These are phyloP conservation scores for Colletotrichum liriopes DNA, from an alignment of 2,329 filamentous ascomycete genomes.

Conservation along the genomic window DNA sequence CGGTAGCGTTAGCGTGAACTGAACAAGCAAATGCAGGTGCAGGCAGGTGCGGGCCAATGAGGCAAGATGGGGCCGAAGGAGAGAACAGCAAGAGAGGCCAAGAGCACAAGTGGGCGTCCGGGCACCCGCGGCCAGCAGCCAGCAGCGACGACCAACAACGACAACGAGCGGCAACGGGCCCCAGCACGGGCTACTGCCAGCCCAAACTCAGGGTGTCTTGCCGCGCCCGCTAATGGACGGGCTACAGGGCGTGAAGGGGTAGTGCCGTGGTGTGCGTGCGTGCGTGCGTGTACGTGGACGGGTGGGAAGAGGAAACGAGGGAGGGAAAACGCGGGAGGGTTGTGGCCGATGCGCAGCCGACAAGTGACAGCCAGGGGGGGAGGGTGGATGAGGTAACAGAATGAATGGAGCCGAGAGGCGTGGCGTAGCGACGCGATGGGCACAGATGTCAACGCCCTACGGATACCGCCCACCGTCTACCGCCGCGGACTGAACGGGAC, in stretches of 20 bases:
- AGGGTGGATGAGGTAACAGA: neutral
- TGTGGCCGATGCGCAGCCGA: slow-evolving; percentile 15
- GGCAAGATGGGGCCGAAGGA: slow-evolving; percentile 39
- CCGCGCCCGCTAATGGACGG: slow-evolving; percentile 10
- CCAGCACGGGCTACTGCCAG: slow-evolving; percentile 12
- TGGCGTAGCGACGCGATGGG: neutral
- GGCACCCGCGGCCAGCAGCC: neutral
- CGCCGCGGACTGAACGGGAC: slow-evolving; percentile 18
- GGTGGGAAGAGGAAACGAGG: slow-evolving; percentile 4
- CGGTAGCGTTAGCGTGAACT: slow-evolving; percentile 13
- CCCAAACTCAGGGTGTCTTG: slow-evolving; percentile 16
- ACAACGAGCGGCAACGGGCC: neutral
- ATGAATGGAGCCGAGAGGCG: neutral
- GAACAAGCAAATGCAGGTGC: slow-evolving; percentile 1
- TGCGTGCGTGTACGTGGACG: neutral
- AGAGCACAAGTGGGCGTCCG: neutral
- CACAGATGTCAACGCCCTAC: slow-evolving; percentile 2
- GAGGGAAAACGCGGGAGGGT: neutral
- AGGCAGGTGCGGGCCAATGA: slow-evolving; percentile 29
- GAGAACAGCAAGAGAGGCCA: slow-evolving; percentile 26
- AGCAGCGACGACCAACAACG: neutral
- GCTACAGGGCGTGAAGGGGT: neutral
- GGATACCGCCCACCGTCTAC: neutral
- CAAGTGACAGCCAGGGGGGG: neutral
- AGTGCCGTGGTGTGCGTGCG: neutral